Evolutionary conservation across 495 filamentous ascomycete species (phyloP).

Genomic region (Hypoxylon fragiforme): DNA sequence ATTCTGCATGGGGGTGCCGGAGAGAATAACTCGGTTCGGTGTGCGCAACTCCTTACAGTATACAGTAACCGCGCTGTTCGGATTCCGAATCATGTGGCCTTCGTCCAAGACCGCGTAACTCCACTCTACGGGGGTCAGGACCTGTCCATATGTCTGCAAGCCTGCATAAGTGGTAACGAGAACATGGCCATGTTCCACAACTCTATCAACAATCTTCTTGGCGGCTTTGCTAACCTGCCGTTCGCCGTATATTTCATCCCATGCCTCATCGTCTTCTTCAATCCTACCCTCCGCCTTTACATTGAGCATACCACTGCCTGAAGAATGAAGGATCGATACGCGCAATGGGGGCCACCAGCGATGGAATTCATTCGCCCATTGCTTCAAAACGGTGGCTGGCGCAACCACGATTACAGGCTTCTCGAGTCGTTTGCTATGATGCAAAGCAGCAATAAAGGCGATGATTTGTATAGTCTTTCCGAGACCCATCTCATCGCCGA

Average conservation of each 20-base stretch:
- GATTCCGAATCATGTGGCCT: conserved; percentile 96
- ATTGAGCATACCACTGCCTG: conserved; percentile 94
- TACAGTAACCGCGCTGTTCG: conserved; percentile 87
- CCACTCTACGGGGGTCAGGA: conserved; percentile 83
- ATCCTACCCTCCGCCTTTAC: conserved; percentile 66
- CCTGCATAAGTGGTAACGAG: conserved; percentile 94
- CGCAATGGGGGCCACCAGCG: conserved; percentile 95
- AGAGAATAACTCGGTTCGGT: conserved; percentile 86
- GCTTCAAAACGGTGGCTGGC: conserved; percentile 89
- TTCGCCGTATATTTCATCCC: conserved; percentile 50
- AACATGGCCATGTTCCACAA: conserved; percentile 86
- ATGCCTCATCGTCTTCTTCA: conserved; percentile 65
- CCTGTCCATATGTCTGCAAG: conserved; percentile 79
- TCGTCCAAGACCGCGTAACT: conserved; percentile 93
- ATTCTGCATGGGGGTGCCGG: conserved; percentile 97
- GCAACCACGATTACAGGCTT: conserved; percentile 88
- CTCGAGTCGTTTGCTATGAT: conserved; percentile 81
- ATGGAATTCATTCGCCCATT: conserved; percentile 99
- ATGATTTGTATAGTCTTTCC: conserved; percentile 95
- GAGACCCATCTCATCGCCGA: conserved; percentile 97
- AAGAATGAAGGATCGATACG: conserved; percentile 92
- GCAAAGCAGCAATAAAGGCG: conserved; percentile 84
- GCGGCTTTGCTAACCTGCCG: conserved; percentile 60
- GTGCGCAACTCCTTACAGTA: conserved; percentile 90
- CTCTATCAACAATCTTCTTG: conserved; percentile 77